Base-by-base conservation (phyloP, 179 eudicot genomes). In the Nepenthes alata region DNA sequence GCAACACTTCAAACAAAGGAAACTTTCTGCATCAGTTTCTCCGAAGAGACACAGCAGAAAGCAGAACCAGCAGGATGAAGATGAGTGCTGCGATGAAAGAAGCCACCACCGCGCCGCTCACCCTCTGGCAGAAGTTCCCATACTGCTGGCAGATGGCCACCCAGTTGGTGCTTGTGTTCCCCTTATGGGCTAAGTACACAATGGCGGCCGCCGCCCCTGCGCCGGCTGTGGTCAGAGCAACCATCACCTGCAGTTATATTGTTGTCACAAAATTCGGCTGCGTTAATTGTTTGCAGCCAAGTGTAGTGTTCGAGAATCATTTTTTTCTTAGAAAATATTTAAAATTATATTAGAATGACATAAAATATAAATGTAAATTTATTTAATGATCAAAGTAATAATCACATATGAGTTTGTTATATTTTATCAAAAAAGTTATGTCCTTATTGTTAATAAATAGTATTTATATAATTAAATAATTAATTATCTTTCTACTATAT, bases 61-160 rank as follows among this genome's bases (percentile, higher is more conserved):
- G 76, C 48, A 89, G 38, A 54, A 93, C 86, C 53, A 93, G 74
- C 34, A 80, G 41, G 5, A 89, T 70, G 63, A 93, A 64, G 68
- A 93, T 62, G 58, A 70, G 25, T 2, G 85, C 78, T 12, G 85
- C 93, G 11, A 93, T 76, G 74, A 93, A 93, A 9, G 98, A 93
- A 44, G 90, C 98, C 68, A 93, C 98, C 47, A 89, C 96, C 0
- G 98, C 95, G 3, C 93, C 93, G 48, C 98, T 89, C 14, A 83
- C 81, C 0, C 82, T 78, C 73, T 85, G 76, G 66, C 98, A 93
- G 69, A 93, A 93, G 57, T 81, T 82, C 47, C 73, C 85, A 50
- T 89, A 93, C 70, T 93, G 98, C 51, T 91, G 88, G 67, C 98
- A 91, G 47, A 91, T 89, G 1, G 98, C 90, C 1, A 74, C 49